A percentile compares a stretch with the other conserved stretches of the same genome.
phyloP scores from a whole-genome alignment of 2,329 filamentous ascomycete genomes.

The Thermothelomyces thermophilus region DNA sequence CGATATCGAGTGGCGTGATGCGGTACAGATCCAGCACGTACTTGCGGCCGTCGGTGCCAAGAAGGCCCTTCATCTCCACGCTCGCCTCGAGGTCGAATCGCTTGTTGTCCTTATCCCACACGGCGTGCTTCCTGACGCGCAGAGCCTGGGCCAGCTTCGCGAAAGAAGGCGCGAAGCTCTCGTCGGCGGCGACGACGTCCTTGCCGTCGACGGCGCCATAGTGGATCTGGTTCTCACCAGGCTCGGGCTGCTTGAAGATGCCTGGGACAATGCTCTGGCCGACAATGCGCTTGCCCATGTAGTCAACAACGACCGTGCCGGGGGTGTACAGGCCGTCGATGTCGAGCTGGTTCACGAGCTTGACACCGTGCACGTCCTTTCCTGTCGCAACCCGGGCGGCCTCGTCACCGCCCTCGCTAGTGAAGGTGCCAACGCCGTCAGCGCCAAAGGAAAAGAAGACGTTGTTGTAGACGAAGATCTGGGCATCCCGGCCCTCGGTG shows the following conservation, averaged over 20 bases:
- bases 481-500: conserved; percentile 83
- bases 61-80: conserved; percentile 95
- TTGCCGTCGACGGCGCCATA: conserved; percentile 98
- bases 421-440: conserved; percentile 95
- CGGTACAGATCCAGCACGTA: conserved; percentile 97
- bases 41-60: conserved; percentile 92
- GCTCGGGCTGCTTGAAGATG: conserved; percentile 97
- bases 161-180: conserved; percentile 77
- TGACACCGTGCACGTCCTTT: conserved; percentile 92
- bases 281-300: conserved; percentile 92
- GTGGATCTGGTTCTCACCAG: conserved; percentile 97
- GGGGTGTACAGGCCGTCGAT: conserved; percentile 92
- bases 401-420: conserved; percentile 92
- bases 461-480: conserved; percentile 99
- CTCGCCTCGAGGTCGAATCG: conserved; percentile 89
- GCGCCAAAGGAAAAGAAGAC: conserved; percentile 99
- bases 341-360: conserved; percentile 93
- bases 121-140: conserved; percentile 86
- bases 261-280: conserved; percentile 97
- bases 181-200: conserved; percentile 85
- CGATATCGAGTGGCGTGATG: conserved; percentile 83
- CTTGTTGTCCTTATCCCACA: conserved; percentile 95
- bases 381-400: conserved; percentile 91
- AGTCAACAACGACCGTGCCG: conserved; percentile 93
- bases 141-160: conserved; percentile 85